phyloP scores from a whole-genome alignment of 352 stramenopile genomes.

The Globisporangium takayamanum region DNA sequence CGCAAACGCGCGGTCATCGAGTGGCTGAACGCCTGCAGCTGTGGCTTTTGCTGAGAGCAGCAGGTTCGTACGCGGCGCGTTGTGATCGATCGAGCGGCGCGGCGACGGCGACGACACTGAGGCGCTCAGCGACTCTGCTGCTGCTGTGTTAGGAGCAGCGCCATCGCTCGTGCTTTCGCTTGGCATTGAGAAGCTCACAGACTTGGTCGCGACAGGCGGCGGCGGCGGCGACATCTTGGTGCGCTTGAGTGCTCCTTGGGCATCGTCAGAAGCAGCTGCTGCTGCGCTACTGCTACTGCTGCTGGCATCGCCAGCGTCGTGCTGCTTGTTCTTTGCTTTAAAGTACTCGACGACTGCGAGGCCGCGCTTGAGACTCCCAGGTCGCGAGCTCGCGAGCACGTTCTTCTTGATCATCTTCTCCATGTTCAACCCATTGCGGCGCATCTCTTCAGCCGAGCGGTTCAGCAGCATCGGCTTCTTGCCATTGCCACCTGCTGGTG shows the following conservation, averaged over 20 bases:
- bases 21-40: conserved; percentile 8
- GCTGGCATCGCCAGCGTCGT: conserved; percentile 14
- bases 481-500: conserved; percentile 1
- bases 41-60: conserved; percentile 10
- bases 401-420: conserved; percentile 88
- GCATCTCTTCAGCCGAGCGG: conserved; percentile 36
- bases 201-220: conserved; percentile 1
- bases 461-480: conserved; percentile 17
- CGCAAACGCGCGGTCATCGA: conserved; percentile 14
- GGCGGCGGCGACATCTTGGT: conserved; percentile 8
- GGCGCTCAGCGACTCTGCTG: not conserved
- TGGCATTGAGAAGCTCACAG: conserved; percentile 2
- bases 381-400: conserved; percentile 40
- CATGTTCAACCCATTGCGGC: conserved; percentile 69
- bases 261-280: not conserved
- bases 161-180: not conserved
- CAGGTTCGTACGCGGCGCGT: conserved; percentile 1
- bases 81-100: conserved; percentile 2
- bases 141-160: not conserved
- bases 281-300: conserved; percentile 1
- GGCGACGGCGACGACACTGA: conserved; percentile 11
- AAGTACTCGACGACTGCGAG: conserved; percentile 70
- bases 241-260: conserved; percentile 5
- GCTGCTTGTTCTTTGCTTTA: conserved; percentile 54
- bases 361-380: conserved; percentile 52